Evolutionary conservation across 2,329 filamentous ascomycete genomes (phyloP), one percentile per base, ranked within the genome.

Genomic region (Fusarium sarcochroum): DNA sequence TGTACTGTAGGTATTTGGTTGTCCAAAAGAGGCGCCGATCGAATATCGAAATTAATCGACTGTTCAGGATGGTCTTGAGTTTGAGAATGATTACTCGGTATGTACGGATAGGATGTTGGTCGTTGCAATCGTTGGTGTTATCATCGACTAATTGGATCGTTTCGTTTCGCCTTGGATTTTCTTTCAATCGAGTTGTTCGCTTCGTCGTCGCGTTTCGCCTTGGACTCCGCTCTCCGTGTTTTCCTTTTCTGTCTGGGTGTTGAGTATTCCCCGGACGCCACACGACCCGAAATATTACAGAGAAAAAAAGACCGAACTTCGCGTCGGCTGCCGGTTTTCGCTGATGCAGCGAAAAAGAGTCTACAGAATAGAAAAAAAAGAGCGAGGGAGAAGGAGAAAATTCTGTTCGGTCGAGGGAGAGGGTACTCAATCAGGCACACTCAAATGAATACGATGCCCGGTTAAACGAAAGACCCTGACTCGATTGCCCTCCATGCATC

Each of bases 381-480:
- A 59, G 38, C 20, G 62, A 70, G 48, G 46, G 66, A 59, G 57
- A 49, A 46, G 45, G 41, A 46, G 21, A 49, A 46, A 34, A 15
- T 15, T 42, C 34, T 67, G 38, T 20, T 56, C 20, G 59, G 21
- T 51, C 35, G 63, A 70, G 66, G 62, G 49, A 67, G 66, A 69
- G 42, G 61, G 55, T 50, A 54, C 48, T 63, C 56, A 50, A 57
- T 64, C 21, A 48, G 48, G 48, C 52, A 55, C 47, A 55, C 58
- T 50, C 60, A 57, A 56, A 60, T 69, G 66, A 51, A 69, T 55
- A 70, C 66, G 66, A 70, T 64, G 51, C 46, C 57, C 58, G 50
- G 52, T 53, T 57, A 48, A 32, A 60, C 44, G 60, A 44, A 30
- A 30, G 38, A 63, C 66, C 66, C 66, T 63, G 25, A 69, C 52